phyloP scores from a whole-genome alignment of 345 rosid genomes.

The Microcos paniculata region DNA sequence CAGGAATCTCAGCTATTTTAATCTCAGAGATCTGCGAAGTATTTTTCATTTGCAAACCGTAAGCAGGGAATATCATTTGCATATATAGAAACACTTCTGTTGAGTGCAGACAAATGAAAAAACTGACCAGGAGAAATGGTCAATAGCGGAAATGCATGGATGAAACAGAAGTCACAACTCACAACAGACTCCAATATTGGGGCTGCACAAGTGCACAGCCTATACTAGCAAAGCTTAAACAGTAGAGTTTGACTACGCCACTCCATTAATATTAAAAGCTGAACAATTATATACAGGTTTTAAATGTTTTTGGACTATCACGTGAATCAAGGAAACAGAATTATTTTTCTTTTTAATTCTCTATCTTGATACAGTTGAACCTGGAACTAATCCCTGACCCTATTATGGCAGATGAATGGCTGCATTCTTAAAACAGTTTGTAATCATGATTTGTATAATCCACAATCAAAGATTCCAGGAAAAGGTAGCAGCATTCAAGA shows the following conservation, averaged over 20 bases:
- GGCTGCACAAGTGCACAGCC: neutral
- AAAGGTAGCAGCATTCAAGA: neutral
- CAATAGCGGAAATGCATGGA: too few species aligned
- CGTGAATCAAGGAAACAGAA: neutral
- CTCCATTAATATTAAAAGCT: neutral
- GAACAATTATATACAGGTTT: neutral
- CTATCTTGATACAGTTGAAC: neutral
- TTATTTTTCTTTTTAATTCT: too few species aligned
- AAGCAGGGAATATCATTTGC: too few species aligned
- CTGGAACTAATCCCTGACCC: neutral
- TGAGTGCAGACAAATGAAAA: neutral
- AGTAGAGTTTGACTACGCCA: neutral
- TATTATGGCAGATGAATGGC: neutral
- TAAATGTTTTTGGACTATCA: neutral
- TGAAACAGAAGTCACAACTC: neutral
- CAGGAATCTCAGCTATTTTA: constrained; percentile 80
- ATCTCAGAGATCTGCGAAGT: constrained; percentile 76
- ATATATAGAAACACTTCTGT: neutral
- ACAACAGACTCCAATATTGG: neutral
- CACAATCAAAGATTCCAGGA: neutral
- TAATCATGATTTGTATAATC: neutral
- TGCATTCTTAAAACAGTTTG: neutral
- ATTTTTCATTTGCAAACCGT: neutral
- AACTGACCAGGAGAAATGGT: neutral
- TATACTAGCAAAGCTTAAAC: neutral